These are phyloP conservation scores for Aspergillus wentii DNA, from an alignment of 495 filamentous ascomycete species.

Conservation along the genomic window DNA sequence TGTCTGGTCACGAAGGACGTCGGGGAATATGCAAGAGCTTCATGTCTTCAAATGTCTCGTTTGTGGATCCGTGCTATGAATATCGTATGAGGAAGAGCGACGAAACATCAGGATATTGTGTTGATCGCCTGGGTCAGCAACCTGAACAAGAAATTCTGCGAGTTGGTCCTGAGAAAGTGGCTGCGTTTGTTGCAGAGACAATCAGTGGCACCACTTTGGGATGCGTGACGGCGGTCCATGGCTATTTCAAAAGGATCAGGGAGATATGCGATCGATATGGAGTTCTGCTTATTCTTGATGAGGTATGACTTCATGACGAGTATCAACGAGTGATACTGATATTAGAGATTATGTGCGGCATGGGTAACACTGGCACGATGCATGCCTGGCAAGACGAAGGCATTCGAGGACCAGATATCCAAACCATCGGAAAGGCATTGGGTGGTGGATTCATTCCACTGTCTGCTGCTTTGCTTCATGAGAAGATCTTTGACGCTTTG, in stretches of 20 bases:
- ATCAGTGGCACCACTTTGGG: slow-evolving; percentile 47
- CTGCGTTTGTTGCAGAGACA: slow-evolving; percentile 62
- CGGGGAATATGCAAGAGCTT: slow-evolving; percentile 24
- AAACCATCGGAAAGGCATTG: slow-evolving; percentile 36
- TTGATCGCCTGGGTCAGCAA: slow-evolving; percentile 40
- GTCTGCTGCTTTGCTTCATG: slow-evolving; percentile 27
- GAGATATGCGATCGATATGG: slow-evolving; percentile 36
- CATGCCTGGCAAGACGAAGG: slow-evolving; percentile 37
- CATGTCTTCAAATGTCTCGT: slow-evolving; percentile 24
- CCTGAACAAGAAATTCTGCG: slow-evolving; percentile 59
- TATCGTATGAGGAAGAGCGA: slow-evolving; percentile 26
- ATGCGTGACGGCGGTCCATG: slow-evolving; percentile 32
- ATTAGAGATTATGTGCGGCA: slow-evolving; percentile 32
- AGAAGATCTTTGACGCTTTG: slow-evolving; percentile 27
- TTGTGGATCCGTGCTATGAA: slow-evolving; percentile 31
- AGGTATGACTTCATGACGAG: slow-evolving; percentile 13
- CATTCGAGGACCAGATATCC: slow-evolving; percentile 32
- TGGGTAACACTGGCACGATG: slow-evolving; percentile 32
- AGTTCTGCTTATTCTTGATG: slow-evolving; percentile 38
- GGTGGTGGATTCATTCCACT: slow-evolving; percentile 36
- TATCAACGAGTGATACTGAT: neutral
- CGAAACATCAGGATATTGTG: slow-evolving; percentile 32
- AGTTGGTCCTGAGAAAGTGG: slow-evolving; percentile 57
- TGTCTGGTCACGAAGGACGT: slow-evolving; percentile 26
- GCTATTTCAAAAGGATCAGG: slow-evolving; percentile 32